Base-by-base conservation (phyloP, 371 early-diverging fungal genomes). In the Mortierella sp. region DNA sequence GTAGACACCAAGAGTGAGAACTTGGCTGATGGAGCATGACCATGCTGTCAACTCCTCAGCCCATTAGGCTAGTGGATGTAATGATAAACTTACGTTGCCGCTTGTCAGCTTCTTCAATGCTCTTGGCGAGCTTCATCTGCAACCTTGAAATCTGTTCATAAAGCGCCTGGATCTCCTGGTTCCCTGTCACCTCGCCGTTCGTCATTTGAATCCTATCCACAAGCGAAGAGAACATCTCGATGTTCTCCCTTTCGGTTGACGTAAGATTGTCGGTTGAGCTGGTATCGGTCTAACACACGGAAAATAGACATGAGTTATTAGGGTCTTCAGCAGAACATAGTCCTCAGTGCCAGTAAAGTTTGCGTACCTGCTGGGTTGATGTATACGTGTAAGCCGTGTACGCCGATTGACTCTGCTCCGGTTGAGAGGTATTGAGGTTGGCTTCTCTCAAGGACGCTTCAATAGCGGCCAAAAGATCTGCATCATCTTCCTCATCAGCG, bases 391-490 rank as follows among this genome's bases (percentile, higher is more conserved):
- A 76, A 0, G 77, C 49, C 17, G 54, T 52, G 50, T 64, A 67
- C 0, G 68, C 57, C 28, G 76, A 53, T 25, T 49, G 54, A 8
- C 54, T 52, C 25, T 57, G 61, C 17, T 62, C 46, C 4, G 71
- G 41, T 10, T 48, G 57, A 22, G 29, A 39, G 17, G 49, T 22
- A 74, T 71, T 22, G 71, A 60, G 58, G 83, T 73, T 55, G 21
- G 67, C 45, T 49, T 98, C 98, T 48, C 82, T 81, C 53, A 98
- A 80, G 2, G 96, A 96, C 3, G 96, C 98, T 37, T 90, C 95
- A 61, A 98, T 97, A 6, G 98, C 98, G 1, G 94, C 94, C 47
- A 90, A 88, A 21, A 98, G 65, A 65, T 96, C 95, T 8, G 91
- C 90, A 54, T 97, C 96, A 1, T 96, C 93, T 13, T 92, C 90